Evolutionary conservation across 2,329 filamentous ascomycete species (phyloP).

Genomic region (Hawksworthiomyces lignivorus): DNA sequence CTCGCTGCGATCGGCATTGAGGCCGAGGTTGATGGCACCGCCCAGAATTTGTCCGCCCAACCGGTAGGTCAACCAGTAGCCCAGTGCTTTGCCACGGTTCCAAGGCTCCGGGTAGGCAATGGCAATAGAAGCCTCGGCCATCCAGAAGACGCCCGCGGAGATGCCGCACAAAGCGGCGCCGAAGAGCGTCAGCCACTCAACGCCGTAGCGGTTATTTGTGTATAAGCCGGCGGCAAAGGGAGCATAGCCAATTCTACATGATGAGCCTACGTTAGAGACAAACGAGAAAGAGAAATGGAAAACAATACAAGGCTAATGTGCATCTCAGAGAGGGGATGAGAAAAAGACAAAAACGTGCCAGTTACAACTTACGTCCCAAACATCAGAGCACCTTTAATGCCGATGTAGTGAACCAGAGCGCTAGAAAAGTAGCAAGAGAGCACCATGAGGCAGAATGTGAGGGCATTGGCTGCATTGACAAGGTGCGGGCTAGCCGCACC

Average conservation of each 20-base stretch:
- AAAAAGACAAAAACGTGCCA: no score
- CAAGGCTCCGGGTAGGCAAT: conserved; percentile 64
- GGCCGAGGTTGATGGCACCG: conserved; percentile 61
- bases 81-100: conserved; percentile 56
- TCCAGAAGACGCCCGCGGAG: conserved; percentile 68
- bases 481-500: conserved; percentile 57
- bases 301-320: no score
- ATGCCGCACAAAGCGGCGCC: conserved; percentile 63
- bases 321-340: no score
- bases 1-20: conserved; percentile 46
- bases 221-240: conserved; percentile 66
- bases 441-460: conserved; percentile 58
- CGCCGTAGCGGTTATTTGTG: conserved; percentile 62
- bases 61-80: conserved; percentile 52
- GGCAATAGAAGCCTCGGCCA: conserved; percentile 65
- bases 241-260: conserved; percentile 60
- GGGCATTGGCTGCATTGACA: conserved; percentile 62
- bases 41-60: conserved; percentile 62
- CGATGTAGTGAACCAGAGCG: conserved; percentile 55
- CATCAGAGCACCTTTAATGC: conserved; percentile 64
- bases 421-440: conserved; percentile 60
- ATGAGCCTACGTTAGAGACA: no score
- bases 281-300: no score
- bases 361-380: no score
- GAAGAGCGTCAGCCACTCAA: conserved; percentile 60